These are phyloP conservation scores for Fusarium sp. DNA, from an alignment of 2,329 filamentous ascomycete species.

Conservation along the genomic window DNA sequence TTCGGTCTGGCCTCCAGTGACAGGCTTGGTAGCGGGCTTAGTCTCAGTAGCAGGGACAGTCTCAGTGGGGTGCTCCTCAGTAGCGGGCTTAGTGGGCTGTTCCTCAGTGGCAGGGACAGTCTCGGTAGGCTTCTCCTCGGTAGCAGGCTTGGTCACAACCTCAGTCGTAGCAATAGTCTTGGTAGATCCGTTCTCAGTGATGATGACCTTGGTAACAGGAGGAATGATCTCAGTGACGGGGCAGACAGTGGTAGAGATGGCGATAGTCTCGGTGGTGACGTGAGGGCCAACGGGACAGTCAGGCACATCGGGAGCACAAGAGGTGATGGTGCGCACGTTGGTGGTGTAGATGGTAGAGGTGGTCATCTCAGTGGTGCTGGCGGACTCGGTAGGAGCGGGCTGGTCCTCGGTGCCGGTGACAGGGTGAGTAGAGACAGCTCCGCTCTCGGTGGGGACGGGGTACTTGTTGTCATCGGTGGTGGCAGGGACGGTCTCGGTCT, in stretches of 20 bases:
- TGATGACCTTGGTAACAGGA: neutral
- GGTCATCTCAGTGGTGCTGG: constrained; percentile 22
- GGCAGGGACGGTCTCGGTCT: neutral
- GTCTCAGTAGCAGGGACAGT: neutral
- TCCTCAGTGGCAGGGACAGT: neutral
- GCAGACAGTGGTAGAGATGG: constrained; percentile 25
- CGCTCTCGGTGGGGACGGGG: constrained; percentile 4
- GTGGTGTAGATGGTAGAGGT: constrained; percentile 30
- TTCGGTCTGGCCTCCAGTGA: constrained; percentile 2
- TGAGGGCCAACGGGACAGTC: constrained; percentile 19
- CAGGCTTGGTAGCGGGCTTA: constrained; percentile 19
- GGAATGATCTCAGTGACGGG: neutral
- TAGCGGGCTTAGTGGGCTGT: too few species aligned
- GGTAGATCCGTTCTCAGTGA: constrained; percentile 2
- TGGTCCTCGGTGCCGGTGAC: constrained; percentile 4
- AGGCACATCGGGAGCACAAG: constrained; percentile 15
- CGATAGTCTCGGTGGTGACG: constrained; percentile 25
- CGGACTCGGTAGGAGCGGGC: constrained; percentile 9
- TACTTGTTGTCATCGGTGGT: neutral
- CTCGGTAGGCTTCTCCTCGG: neutral
- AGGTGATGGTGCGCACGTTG: constrained; percentile 24
- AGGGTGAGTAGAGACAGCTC: neutral
- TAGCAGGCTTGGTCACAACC: neutral
- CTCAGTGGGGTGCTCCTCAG: too few species aligned
- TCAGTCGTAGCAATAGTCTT: constrained; percentile 3